These are phyloP conservation scores for Periglandula ipomoeae DNA, from an alignment of 2,329 filamentous ascomycete genomes.

Conservation along the genomic window DNA sequence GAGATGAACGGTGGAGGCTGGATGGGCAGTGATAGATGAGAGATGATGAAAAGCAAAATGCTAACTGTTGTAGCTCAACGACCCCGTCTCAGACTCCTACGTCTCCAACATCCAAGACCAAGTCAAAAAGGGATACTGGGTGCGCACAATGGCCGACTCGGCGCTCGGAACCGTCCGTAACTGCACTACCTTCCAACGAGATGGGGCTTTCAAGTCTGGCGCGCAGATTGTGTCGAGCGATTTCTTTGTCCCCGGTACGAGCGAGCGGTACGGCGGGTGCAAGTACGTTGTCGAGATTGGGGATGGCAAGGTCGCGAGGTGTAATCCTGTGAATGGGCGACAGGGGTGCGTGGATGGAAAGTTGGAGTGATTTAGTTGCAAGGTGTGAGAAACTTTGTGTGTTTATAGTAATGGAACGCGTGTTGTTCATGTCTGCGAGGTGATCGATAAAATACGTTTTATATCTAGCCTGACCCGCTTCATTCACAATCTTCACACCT, in stretches of 20 bases:
- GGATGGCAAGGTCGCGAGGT: conserved; percentile 17
- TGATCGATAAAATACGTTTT: too few species aligned
- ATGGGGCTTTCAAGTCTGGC: conserved; percentile 29
- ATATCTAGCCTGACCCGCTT: too few species aligned
- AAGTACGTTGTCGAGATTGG: conserved; percentile 28
- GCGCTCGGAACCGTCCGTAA: conserved; percentile 32
- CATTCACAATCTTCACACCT: too few species aligned
- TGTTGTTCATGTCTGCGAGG: too few species aligned
- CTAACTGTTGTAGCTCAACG: conserved; percentile 28
- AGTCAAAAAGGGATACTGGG: conserved; percentile 36
- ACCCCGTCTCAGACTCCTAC: conserved; percentile 25
- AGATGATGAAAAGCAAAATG: too few species aligned
- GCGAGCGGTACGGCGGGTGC: conserved; percentile 31
- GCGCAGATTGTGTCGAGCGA: conserved; percentile 42
- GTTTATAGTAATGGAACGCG: too few species aligned
- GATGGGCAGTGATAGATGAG: too few species aligned
- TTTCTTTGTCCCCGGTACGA: conserved; percentile 37
- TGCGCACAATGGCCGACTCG: conserved; percentile 38
- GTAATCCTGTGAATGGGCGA: conserved; percentile 21
- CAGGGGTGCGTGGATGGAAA: conserved; percentile 11
- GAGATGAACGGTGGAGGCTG: too few species aligned
- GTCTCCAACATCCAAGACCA: conserved; percentile 31
- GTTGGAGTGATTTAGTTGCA: conserved; percentile 9
- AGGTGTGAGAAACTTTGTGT: too few species aligned
- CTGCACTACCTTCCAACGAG: conserved; percentile 25